These are phyloP conservation scores for Balansia obtecta DNA, from an alignment of 2,329 filamentous ascomycete species.

Conservation along the genomic window DNA sequence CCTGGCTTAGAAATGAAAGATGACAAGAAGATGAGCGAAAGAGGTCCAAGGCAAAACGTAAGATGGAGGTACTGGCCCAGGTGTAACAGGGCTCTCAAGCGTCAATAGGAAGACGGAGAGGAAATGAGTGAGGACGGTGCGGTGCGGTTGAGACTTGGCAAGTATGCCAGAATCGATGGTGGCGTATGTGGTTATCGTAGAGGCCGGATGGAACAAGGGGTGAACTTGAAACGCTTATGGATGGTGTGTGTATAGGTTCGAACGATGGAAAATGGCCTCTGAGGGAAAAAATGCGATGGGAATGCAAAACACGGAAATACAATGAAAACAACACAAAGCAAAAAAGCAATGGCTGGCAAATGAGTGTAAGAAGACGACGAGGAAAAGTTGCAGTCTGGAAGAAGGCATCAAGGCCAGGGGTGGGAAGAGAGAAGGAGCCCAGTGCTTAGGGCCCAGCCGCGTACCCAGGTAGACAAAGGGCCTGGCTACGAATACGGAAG, in stretches of 20 bases:
- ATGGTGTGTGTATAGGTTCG: neutral
- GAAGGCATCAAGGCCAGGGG: neutral
- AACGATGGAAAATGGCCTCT: neutral
- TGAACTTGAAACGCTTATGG: conserved; percentile 5
- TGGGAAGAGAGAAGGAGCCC: neutral
- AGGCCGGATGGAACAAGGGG: conserved; percentile 2
- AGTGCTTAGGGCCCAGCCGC: neutral
- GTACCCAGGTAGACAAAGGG: neutral
- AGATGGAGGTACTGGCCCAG: neutral
- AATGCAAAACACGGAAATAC: neutral
- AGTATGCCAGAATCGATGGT: neutral
- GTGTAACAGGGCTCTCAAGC: neutral
- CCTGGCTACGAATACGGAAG: too few species aligned
- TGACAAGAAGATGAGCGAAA: conserved; percentile 9
- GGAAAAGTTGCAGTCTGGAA: neutral
- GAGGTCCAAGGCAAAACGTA: neutral
- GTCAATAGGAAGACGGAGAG: neutral
- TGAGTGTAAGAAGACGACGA: conserved; percentile 3
- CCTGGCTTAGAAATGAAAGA: conserved; percentile 25
- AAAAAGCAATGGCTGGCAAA: conserved; percentile 1
- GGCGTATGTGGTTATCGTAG: neutral
- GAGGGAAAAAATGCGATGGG: neutral
- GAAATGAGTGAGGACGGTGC: neutral
- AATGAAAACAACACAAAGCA: neutral
- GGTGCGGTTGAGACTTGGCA: neutral